Conservation (phyloP, 2,329 filamentous ascomycete species). For the Mollisia scopiformis region DNA sequence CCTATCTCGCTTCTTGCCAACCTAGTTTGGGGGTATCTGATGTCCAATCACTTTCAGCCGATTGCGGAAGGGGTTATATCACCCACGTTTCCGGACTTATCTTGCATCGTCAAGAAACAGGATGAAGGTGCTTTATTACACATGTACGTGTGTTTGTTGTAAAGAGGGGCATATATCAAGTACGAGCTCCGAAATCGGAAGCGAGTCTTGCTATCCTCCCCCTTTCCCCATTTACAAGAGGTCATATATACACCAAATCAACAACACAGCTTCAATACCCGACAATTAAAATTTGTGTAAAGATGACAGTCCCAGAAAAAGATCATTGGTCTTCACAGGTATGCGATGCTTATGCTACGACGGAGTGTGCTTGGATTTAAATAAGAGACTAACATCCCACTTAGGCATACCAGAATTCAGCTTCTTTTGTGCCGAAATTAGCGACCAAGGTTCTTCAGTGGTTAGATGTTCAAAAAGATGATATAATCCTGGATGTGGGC, state of each 20-base stretch:
- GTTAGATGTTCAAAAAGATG: constrained; percentile 60
- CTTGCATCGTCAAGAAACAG: no score
- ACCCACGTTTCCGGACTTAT: not conserved
- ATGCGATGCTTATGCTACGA: not conserved
- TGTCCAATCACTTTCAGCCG: not conserved
- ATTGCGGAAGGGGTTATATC: not conserved
- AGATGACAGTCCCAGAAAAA: constrained; percentile 22
- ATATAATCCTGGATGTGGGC: constrained; percentile 63
- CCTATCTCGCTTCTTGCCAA: not conserved
- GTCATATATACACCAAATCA: not conserved
- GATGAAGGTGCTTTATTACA: no score
- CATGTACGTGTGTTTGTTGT: no score
- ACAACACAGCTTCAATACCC: not conserved
- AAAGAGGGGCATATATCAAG: not conserved
- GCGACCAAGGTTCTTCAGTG: constrained; percentile 60
- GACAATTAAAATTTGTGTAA: not conserved
- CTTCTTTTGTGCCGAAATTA: constrained; percentile 66
- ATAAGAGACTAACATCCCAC: not conserved
- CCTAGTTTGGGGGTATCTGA: not conserved
- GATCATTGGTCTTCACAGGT: constrained; percentile 45
- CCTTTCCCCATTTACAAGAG: not conserved
- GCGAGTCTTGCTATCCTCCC: constrained; percentile 3
- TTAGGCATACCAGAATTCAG: constrained; percentile 59
- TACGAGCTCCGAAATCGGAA: constrained; percentile 23
- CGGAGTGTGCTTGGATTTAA: not conserved